Conservation (phyloP, 768 basidiomycete species). For the Tephrocybe sp. region DNA sequence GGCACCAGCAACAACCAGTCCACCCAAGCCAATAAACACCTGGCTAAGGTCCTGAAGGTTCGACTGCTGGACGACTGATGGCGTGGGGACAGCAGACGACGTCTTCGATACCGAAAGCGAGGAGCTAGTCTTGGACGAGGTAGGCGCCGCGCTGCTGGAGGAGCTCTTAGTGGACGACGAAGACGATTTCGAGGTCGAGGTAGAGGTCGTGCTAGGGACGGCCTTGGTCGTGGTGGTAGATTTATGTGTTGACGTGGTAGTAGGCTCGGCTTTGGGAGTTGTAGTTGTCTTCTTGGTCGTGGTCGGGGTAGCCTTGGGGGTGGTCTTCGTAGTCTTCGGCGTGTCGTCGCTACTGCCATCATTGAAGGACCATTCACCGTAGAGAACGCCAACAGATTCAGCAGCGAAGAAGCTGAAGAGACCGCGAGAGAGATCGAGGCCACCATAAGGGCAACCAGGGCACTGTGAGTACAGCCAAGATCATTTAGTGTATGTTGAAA, state of each 20-base stretch:
- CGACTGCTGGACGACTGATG: slow-evolving; percentile 20
- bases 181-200: slow-evolving; percentile 25
- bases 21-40: slow-evolving; percentile 37
- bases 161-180: slow-evolving; percentile 25
- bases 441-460: slow-evolving; percentile 58
- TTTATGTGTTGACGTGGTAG: slow-evolving; percentile 15
- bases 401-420: slow-evolving; percentile 55
- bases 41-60: slow-evolving; percentile 34
- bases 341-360: slow-evolving; percentile 19
- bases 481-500: neutral
- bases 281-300: slow-evolving; percentile 21
- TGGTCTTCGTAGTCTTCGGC: slow-evolving; percentile 15
- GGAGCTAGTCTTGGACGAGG: slow-evolving; percentile 10
- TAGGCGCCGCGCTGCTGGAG: slow-evolving; percentile 24
- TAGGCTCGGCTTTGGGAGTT: slow-evolving; percentile 12
- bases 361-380: slow-evolving; percentile 50
- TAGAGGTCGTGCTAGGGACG: slow-evolving; percentile 20
- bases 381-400: slow-evolving; percentile 43
- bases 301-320: slow-evolving; percentile 22
- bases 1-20: slow-evolving; percentile 31
- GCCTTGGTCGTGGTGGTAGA: slow-evolving; percentile 17
- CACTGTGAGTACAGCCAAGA: slow-evolving; percentile 44
- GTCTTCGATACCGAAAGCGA: slow-evolving; percentile 2
- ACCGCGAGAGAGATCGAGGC: slow-evolving; percentile 56
- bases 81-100: slow-evolving; percentile 2